Percentiles rank a stretch among this genome's conserved stretches.
Evolutionary conservation across 352 stramenopile genomes (phyloP).

Genomic region (Phytophthora sp.): DNA sequence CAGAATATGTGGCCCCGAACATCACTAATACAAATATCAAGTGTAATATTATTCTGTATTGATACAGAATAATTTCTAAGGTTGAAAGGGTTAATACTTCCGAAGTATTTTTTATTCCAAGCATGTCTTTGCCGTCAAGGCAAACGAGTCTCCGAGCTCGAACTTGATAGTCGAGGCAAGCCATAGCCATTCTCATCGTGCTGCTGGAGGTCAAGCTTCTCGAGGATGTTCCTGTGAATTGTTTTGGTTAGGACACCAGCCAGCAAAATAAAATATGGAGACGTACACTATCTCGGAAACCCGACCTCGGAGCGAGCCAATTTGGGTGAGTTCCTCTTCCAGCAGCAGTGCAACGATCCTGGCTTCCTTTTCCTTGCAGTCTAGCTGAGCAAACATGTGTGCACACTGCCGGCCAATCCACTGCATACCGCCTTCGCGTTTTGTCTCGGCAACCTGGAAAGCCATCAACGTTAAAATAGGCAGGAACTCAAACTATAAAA

Average conservation of each 20-base stretch:
- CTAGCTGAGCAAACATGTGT: slow-evolving; percentile 65
- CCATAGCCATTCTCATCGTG: neutral
- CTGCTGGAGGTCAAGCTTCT: neutral
- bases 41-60: no score
- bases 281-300: slow-evolving; percentile 28
- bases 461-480: neutral
- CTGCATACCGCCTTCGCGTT: slow-evolving; percentile 53
- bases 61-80: no score
- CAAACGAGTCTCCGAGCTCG: slow-evolving; percentile 1
- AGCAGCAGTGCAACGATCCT: slow-evolving; percentile 43
- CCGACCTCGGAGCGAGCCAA: slow-evolving; percentile 14
- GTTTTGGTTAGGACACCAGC: neutral
- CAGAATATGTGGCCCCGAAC: no score
- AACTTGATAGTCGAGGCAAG: slow-evolving; percentile 13
- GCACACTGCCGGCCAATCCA: slow-evolving; percentile 67
- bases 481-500: no score
- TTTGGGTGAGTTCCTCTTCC: slow-evolving; percentile 40
- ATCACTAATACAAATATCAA: no score
- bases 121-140: no score
- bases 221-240: slow-evolving; percentile 9
- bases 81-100: no score
- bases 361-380: slow-evolving; percentile 60
- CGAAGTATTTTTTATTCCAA: slow-evolving; percentile 3
- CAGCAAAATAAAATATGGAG: neutral
- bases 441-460: slow-evolving; percentile 41